Percentiles rank a stretch among this genome's conserved stretches.
phyloP scores from a whole-genome alignment of 2,329 filamentous ascomycete genomes.

The Elsinoe fawcettii region DNA sequence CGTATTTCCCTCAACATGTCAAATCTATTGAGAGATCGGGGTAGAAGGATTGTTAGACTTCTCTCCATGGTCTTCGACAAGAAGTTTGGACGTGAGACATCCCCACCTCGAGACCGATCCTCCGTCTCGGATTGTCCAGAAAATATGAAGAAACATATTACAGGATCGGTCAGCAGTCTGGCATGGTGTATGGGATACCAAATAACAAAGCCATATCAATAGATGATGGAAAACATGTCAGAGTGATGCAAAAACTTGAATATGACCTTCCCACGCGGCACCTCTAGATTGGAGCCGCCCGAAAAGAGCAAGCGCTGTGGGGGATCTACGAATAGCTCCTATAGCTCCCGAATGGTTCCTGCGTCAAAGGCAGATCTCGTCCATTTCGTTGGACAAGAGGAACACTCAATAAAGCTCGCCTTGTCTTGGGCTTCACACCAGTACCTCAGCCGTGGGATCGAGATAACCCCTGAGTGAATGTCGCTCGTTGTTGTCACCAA shows the following conservation, averaged over 20 bases:
- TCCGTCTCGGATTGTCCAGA: not conserved
- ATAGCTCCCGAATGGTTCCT: slow-evolving; percentile 3
- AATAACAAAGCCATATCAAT: not conserved
- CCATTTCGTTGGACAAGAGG: not conserved
- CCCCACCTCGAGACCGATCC: not conserved
- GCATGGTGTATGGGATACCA: not conserved
- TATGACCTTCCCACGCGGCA: not conserved
- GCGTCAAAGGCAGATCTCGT: not conserved
- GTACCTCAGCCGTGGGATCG: not conserved
- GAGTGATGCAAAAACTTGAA: not conserved
- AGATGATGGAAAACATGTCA: not conserved
- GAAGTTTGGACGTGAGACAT: not conserved
- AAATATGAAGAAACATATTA: not conserved
- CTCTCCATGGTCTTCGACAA: not conserved
- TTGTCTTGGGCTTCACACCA: slow-evolving; percentile 5
- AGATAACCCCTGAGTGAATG: not conserved
- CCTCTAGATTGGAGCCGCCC: not conserved
- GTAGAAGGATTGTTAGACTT: not conserved
- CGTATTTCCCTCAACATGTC: not conserved
- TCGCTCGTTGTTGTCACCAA: not conserved
- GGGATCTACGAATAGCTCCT: slow-evolving; percentile 2
- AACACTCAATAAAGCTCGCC: not conserved
- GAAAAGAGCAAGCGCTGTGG: not conserved
- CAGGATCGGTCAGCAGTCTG: not conserved
- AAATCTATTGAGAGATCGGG: no score